These are phyloP conservation scores for Claviceps lovelessii DNA, from an alignment of 2,329 filamentous ascomycete species.

Conservation along the genomic window DNA sequence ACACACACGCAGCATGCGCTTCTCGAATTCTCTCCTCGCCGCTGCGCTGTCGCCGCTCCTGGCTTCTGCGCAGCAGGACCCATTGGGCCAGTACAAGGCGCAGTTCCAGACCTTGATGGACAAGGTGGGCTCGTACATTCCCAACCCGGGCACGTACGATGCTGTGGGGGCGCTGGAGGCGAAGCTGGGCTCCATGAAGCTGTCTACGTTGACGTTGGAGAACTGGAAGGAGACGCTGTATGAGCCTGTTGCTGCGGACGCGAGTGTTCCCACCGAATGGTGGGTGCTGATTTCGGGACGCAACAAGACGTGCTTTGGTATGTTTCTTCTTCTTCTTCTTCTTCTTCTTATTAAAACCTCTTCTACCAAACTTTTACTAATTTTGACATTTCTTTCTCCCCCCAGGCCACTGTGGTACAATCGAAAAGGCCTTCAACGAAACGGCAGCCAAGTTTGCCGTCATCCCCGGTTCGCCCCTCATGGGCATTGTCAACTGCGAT, in stretches of 20 bases:
- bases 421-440: slow-evolving; percentile 54
- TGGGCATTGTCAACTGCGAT: slow-evolving; percentile 61
- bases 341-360: background rate
- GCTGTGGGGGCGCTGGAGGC: slow-evolving; percentile 27
- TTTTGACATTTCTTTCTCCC: background rate
- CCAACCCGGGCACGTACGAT: slow-evolving; percentile 30
- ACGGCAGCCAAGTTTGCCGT: slow-evolving; percentile 49
- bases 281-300: slow-evolving; percentile 60
- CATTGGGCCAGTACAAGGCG: slow-evolving; percentile 43
- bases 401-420: slow-evolving; percentile 48
- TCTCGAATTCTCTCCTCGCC: slow-evolving; percentile 35
- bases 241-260: slow-evolving; percentile 41
- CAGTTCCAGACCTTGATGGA: slow-evolving; percentile 51
- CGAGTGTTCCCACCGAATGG: slow-evolving; percentile 58
- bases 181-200: slow-evolving; percentile 28
- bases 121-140: slow-evolving; percentile 39
- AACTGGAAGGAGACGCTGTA: slow-evolving; percentile 60
- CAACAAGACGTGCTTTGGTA: slow-evolving; percentile 64
- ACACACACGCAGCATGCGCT: slow-evolving; percentile 35
- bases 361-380: background rate
- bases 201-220: slow-evolving; percentile 43
- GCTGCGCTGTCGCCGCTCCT: slow-evolving; percentile 41
- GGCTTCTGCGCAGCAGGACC: slow-evolving; percentile 36
- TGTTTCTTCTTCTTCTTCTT: slow-evolving; percentile 13
- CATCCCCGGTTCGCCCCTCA: slow-evolving; percentile 47